Evolutionary conservation across 768 basidiomycete genomes (phyloP), one percentile per base, ranked within the genome.

Genomic region (Phallus indusiatus): DNA sequence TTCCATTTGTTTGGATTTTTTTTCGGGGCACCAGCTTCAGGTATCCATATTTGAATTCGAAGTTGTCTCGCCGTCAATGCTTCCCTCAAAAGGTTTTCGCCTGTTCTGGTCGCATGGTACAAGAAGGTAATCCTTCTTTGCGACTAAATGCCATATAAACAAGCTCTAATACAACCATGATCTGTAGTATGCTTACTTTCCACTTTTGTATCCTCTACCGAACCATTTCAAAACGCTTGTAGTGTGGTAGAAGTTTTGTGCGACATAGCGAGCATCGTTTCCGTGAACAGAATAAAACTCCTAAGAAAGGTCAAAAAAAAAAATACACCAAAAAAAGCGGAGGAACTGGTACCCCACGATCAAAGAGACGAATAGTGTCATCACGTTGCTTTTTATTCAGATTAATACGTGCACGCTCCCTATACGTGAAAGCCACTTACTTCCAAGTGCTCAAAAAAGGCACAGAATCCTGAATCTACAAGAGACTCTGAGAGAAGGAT

Each of bases 161-260:
- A 35, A 59, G 24, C 10, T 24, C 24, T 20, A 14, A 51, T 28
- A 6, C 4, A 34, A 35, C 18, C 1, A 59, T 37, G 5, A 5
- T 16, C 11, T 18, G 28, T 28, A 28, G 28, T 28, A 28, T 54
- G 28, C 57, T 51, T 20, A 59, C 57, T 59, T 59, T 33, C 49
- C 57, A 48, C 52, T 59, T 36, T 52, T 59, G 33, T 73, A 72
- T n/a, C 69, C 68, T 36, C 64, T 69, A 6, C 95, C 95, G 47
- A 96, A 83, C 68, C 90, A 88, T 71, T 95, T 95, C 71, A 99
- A 79, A 60, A 97, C 94, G 0, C 90, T 86, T 65, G 90, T 88
- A 1, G 96, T 99, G 58, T 82, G 86, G 65, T 82, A 93, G 55
- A 89, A 84, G 64, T 90, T 80, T 18, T 83, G 76, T 5, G 95